A percentile compares a stretch with the other conserved stretches of the same genome.
Conservation (phyloP, 2,329 filamentous ascomycete species). For the Bipolaris zeicola region DNA sequence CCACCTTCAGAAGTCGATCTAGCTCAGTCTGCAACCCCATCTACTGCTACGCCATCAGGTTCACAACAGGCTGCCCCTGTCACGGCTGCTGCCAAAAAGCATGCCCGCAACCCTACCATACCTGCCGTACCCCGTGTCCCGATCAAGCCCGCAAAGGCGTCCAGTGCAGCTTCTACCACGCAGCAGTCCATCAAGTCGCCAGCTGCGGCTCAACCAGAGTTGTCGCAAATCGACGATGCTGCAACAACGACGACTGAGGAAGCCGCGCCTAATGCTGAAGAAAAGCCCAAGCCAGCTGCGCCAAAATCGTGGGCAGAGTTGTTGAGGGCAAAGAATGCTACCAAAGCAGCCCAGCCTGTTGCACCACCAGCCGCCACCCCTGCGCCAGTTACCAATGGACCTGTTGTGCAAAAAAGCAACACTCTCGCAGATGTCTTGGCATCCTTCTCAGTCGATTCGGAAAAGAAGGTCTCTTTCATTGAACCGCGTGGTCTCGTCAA, state of each 20-base stretch:
- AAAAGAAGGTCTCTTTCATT: conserved; percentile 76
- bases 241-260: conserved; percentile 18
- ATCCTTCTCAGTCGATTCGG: conserved; percentile 70
- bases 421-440: conserved; percentile 78
- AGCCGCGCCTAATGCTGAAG: conserved; percentile 30
- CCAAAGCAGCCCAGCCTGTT: conserved; percentile 31
- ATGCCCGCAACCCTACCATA: conserved; percentile 52
- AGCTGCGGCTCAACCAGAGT: conserved; percentile 19
- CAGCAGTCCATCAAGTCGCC: conserved; percentile 44
- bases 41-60: conserved; percentile 57
- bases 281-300: conserved; percentile 53
- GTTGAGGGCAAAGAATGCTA: conserved; percentile 59
- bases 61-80: conserved; percentile 45
- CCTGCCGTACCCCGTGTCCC: conserved; percentile 61
- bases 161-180: conserved; percentile 43
- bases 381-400: conserved; percentile 44
- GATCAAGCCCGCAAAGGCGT: conserved; percentile 50
- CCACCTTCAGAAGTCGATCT: conserved; percentile 62
- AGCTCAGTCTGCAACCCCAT: conserved; percentile 62
- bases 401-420: conserved; percentile 57
- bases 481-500: conserved; percentile 94
- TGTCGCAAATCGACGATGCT: conserved; percentile 14
- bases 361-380: conserved; percentile 33
- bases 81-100: conserved; percentile 39
- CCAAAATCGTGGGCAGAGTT: conserved; percentile 72